Base-by-base conservation (phyloP, 345 rosid species). In the Mercurialis annua region DNA sequence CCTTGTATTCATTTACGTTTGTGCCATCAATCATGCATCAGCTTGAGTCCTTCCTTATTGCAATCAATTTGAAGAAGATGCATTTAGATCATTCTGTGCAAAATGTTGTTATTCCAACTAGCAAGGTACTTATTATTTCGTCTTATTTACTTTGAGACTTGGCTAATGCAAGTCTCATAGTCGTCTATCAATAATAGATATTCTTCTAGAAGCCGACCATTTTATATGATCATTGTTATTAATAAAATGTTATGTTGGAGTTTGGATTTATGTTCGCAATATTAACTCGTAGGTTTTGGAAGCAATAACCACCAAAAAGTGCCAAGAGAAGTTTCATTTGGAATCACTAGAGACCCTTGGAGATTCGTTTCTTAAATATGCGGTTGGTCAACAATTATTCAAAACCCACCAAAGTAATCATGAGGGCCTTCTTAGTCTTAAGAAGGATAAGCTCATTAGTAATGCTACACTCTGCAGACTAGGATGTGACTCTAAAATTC, bases 261-360 rank as follows among this genome's bases (percentile, higher is more conserved):
- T 26, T 59, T 59, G 34, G 48, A 31, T 51, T 64, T 49, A 53
- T 24, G 24, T 64, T 63, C 43, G 58, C 34, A 21, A 38, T 59
- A 60, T 23, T 73, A 18, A 18, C 23, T 74, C 55, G 67, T 72
- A 89, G 97, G 79, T 91, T 67, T 78, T 94, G 68, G 99, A 94
- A 80, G 96, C 99, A 62, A 82, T 91, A 36, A 94, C 99, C 2
- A 78, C 98, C 1, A 94, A 87, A 55, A 78, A 78, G 40, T 94
- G 99, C 76, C 89, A 78, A 62, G 98, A 94, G 75, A 74, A 72
- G 50, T 91, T 86, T 59, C 84, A 89, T 80, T 76, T 94, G 78
- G 98, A 94, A 75, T 87, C 96, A 44, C 76, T 94, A 23, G 98
- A 89, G 82, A 88, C 97, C 34, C 91, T 94, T 18, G 99, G 99